A percentile compares a stretch with the other conserved stretches of the same genome.
phyloP scores from a whole-genome alignment of 108 stramenopile species.

The Cylindrotheca closterium region DNA sequence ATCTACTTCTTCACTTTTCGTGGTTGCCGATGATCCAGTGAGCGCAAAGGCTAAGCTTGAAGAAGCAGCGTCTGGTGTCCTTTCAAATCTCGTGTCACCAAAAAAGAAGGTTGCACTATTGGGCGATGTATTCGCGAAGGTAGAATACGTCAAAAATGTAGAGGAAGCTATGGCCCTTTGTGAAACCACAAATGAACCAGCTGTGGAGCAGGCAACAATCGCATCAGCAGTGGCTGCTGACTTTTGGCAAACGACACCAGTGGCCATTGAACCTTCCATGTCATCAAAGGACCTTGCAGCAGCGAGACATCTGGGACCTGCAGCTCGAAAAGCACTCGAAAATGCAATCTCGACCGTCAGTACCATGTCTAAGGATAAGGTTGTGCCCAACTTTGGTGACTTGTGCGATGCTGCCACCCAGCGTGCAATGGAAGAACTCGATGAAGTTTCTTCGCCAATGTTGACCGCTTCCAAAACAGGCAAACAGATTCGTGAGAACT shows the following conservation, averaged over 20 bases:
- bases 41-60: conserved; percentile 45
- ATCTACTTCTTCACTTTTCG: conserved; percentile 49
- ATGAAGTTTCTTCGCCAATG: conserved; percentile 24
- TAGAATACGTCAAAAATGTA: conserved; percentile 57
- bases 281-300: conserved; percentile 70
- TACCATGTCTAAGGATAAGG: conserved; percentile 25
- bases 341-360: conserved; percentile 34
- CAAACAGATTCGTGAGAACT: conserved; percentile 54
- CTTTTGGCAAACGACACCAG: conserved; percentile 41
- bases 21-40: conserved; percentile 40
- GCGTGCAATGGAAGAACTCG: conserved; percentile 54
- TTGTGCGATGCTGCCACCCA: conserved; percentile 65
- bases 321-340: conserved; percentile 44
- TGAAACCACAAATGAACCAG: conserved; percentile 37
- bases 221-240: conserved; percentile 26
- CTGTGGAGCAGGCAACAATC: conserved; percentile 26
- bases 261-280: conserved; percentile 31
- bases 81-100: conserved; percentile 53
- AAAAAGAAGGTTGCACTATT: conserved; percentile 42
- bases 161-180: conserved; percentile 49
- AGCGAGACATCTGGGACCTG: conserved; percentile 54
- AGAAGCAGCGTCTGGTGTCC: conserved; percentile 49
- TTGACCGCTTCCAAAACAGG: conserved; percentile 38
- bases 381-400: conserved; percentile 77
- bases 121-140: conserved; percentile 63